Evolutionary conservation across 192 early-diverging fungal species (phyloP).

Genomic region (Chytriomyces sp.): DNA sequence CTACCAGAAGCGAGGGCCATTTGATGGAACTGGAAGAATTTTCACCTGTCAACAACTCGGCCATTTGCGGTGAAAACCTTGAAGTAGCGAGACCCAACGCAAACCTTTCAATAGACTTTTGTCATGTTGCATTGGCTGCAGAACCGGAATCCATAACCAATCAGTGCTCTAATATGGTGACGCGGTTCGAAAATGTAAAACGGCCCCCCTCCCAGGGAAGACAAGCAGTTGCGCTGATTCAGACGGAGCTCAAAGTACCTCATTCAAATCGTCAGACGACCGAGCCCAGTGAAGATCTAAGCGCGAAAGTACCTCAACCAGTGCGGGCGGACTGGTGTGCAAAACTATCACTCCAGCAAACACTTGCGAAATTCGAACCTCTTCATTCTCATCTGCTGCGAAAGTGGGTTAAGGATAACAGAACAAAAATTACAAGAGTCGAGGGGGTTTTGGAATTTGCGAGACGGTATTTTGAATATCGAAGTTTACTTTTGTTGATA

Average conservation of each 20-base stretch:
- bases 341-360: background rate
- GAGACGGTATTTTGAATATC: constrained; percentile 1
- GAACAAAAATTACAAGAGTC: background rate
- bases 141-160: too few species aligned
- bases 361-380: background rate
- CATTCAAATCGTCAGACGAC: background rate
- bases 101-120: too few species aligned
- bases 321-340: background rate
- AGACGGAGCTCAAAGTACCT: background rate
- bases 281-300: background rate
- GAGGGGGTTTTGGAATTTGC: constrained; percentile 18
- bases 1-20: too few species aligned
- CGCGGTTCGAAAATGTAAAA: too few species aligned
- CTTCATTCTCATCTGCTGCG: background rate
- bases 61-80: too few species aligned
- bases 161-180: too few species aligned
- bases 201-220: background rate
- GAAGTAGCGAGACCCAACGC: too few species aligned
- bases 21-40: too few species aligned
- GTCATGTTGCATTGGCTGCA: too few species aligned
- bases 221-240: background rate
- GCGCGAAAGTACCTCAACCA: background rate
- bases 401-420: background rate
- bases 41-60: too few species aligned
- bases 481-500: too few species aligned